These are phyloP conservation scores for Arabis hirsuta DNA, from an alignment of 345 rosid species.

Conservation along the genomic window DNA sequence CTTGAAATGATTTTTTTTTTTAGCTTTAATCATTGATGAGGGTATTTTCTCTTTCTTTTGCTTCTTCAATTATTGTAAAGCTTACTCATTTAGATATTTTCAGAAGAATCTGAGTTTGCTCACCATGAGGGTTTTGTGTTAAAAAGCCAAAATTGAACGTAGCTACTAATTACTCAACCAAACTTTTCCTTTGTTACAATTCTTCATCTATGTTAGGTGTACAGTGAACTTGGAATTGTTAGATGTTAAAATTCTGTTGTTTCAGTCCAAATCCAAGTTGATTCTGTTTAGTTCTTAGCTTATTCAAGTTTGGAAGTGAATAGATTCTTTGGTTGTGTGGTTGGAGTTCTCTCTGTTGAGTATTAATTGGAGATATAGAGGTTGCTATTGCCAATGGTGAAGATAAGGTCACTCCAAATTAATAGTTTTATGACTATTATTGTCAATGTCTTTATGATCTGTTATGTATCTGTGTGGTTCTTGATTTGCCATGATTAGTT, in stretches of 20 bases:
- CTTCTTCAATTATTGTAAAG: conserved; percentile 30
- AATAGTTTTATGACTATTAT: conserved; percentile 33
- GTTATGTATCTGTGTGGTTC: conserved; percentile 1
- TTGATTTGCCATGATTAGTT: conserved; percentile 24
- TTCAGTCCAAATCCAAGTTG: conserved; percentile 2
- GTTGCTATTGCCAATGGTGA: conserved; percentile 43
- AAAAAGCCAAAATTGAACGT: neutral
- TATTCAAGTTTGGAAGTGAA: neutral
- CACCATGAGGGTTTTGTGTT: conserved; percentile 34
- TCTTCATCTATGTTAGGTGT: conserved; percentile 4
- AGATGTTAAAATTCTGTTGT: conserved; percentile 13
- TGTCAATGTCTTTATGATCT: conserved; percentile 28
- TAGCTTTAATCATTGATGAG: conserved; percentile 16
- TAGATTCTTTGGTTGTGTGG: conserved; percentile 34
- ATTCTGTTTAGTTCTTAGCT: neutral
- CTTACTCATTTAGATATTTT: conserved; percentile 37
- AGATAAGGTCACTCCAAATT: conserved; percentile 53
- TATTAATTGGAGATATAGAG: conserved; percentile 59
- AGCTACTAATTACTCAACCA: conserved; percentile 3
- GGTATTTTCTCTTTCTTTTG: conserved; percentile 36
- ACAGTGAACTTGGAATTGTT: conserved; percentile 21
- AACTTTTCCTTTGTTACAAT: conserved; percentile 10
- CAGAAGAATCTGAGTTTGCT: conserved; percentile 50
- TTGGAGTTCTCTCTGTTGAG: conserved; percentile 33
- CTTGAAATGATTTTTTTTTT: neutral